A percentile compares a stretch with the other conserved stretches of the same genome.
These are phyloP conservation scores for Chrysanthemum lavandulifolium DNA, from an alignment of 129 eudicot species.

Conservation along the genomic window DNA sequence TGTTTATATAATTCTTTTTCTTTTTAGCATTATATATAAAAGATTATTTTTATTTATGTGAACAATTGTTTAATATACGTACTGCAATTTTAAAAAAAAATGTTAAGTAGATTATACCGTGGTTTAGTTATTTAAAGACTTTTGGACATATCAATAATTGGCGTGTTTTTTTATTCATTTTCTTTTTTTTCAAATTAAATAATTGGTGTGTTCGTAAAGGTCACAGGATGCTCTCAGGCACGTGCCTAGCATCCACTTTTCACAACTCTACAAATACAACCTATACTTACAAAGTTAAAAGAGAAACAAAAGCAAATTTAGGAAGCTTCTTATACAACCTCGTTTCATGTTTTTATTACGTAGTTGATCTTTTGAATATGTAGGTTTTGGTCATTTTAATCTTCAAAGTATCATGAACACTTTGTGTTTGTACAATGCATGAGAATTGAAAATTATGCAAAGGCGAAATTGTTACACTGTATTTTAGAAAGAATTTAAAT, in stretches of 20 bases:
- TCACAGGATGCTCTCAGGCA: conserved; percentile 32
- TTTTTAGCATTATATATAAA: too few relatives aligned
- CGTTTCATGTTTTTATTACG: neutral
- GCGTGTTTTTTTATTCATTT: too few relatives aligned
- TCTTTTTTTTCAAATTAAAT: too few relatives aligned
- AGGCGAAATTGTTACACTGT: neutral
- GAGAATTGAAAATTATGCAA: too few relatives aligned
- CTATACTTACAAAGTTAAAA: conserved; percentile 11
- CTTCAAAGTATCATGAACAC: too few relatives aligned
- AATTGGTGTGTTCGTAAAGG: conserved; percentile 23
- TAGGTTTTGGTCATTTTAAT: neutral
- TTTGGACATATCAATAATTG: conserved; percentile 8
- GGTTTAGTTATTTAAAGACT: conserved; percentile 25
- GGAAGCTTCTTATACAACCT: conserved; percentile 29
- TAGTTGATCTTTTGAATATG: neutral
- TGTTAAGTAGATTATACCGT: conserved; percentile 4
- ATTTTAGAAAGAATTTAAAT: too few relatives aligned
- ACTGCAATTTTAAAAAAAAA: neutral
- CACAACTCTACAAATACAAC: conserved; percentile 27
- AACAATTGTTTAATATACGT: neutral
- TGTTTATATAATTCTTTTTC: too few relatives aligned
- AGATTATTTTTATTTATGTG: neutral
- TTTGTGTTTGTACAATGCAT: too few relatives aligned
- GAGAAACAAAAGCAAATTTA: conserved; percentile 26
- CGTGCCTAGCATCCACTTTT: conserved; percentile 39